Evolutionary conservation across 345 rosid genomes (phyloP).

Genomic region (Psidium guajava): DNA sequence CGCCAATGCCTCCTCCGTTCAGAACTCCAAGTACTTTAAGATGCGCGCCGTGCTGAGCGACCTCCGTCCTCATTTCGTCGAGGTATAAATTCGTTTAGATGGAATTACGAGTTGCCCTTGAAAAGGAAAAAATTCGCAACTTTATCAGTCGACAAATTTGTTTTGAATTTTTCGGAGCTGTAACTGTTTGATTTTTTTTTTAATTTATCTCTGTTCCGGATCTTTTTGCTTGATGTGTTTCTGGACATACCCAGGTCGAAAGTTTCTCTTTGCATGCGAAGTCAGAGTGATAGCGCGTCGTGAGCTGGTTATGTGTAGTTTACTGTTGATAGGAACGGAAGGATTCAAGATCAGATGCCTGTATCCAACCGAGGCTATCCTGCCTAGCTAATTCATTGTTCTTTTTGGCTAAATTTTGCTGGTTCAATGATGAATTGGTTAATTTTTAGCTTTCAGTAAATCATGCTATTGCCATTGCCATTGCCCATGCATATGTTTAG

Average conservation of each 20-base stretch:
- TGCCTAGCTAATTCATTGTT: background rate
- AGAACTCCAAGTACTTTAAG: slow-evolving; percentile 36
- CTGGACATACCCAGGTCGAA: background rate
- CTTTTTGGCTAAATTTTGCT: background rate
- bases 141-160: background rate
- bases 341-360: background rate
- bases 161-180: background rate
- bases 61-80: slow-evolving; percentile 24
- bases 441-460: background rate
- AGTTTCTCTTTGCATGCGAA: background rate
- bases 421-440: background rate
- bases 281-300: background rate
- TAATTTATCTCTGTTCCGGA: background rate
- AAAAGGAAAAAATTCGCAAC: background rate
- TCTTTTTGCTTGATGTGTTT: background rate
- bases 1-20: slow-evolving; percentile 16
- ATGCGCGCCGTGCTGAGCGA: slow-evolving; percentile 24
- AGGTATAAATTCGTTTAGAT: slow-evolving; percentile 10
- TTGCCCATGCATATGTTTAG: background rate
- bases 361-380: background rate
- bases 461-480: background rate
- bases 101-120: background rate
- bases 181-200: background rate
- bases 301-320: background rate
- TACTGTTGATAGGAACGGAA: background rate